Evolutionary conservation across 306 rosid genomes (phyloP), one percentile per base, ranked within the genome.

Genomic region (Prosopis cineraria): DNA sequence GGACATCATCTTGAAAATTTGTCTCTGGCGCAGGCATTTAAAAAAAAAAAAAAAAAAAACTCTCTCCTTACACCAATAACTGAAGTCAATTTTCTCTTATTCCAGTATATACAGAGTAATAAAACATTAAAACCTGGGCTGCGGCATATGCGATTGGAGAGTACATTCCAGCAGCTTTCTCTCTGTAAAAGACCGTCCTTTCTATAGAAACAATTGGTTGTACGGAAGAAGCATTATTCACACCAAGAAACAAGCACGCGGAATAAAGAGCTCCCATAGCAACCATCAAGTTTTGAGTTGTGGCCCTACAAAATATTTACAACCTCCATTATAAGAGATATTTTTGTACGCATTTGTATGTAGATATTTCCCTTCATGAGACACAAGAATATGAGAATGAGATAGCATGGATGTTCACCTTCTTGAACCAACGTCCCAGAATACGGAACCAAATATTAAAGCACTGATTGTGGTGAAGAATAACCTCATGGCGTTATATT

Each of bases 161-260:
- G 78, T 90, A 93, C 98, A 91, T 91, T 82, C 98, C 98, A 70
- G 97, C 94, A 43, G 98, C 96, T 82, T 67, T 91, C 84, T 93
- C 98, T 39, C 97, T 83, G 73, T 93, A 93, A 75, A 93, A 93
- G 11, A 93, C 98, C 7, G 98, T 89, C 86, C 98, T 91, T 80
- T 91, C 98, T 44, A 91, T 88, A 10, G 98, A 93, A 84, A 93
- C 89, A 67, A 93, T 81, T n/a, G 97, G 96, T 77, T 93, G 98
- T 24, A 93, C 96, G 8, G 96, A 91, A 76, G 97, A 83, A 64
- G 92, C 80, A 50, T 93, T 91, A 50, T 90, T 93, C 48, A 91
- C 90, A 4, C 97, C 98, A 59, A 93, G 84, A 82, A 91, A 93
- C 83, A 93, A 53, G 59, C 90, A 82, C 6, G 97, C 82, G n/a